A percentile compares a stretch with the other conserved stretches of the same genome.
These are phyloP conservation scores for Vanrija sp. DNA, from an alignment of 1,284 basidiomycete species.

Conservation along the genomic window DNA sequence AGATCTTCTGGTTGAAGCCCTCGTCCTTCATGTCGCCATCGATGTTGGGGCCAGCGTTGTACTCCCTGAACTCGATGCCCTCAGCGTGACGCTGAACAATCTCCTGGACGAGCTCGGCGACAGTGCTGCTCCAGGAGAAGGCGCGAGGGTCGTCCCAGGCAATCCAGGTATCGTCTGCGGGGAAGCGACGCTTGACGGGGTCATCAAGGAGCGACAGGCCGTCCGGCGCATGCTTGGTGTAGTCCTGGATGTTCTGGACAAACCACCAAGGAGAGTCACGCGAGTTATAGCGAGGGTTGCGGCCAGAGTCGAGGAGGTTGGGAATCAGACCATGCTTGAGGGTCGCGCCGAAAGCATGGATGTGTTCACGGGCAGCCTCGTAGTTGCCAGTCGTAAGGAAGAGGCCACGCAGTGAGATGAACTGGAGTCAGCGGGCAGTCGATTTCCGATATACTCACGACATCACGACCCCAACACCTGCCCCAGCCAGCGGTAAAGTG, in stretches of 20 bases:
- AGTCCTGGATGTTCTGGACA: conserved; percentile 96
- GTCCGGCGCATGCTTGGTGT: conserved; percentile 75
- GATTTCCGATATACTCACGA: conserved; percentile 43
- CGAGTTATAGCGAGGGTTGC: conserved; percentile 66
- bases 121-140: conserved; percentile 70
- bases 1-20: conserved; percentile 91
- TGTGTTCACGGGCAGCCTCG: conserved; percentile 76
- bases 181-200: conserved; percentile 83
- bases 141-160: conserved; percentile 82
- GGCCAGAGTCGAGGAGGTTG: conserved; percentile 81
- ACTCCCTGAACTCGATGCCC: conserved; percentile 91
- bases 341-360: conserved; percentile 81
- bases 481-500: conserved; percentile 90
- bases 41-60: conserved; percentile 91
- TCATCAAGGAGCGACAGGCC: conserved; percentile 78
- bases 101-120: conserved; percentile 94
- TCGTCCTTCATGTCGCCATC: conserved; percentile 89
- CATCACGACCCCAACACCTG: conserved; percentile 93
- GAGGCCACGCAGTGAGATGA: conserved; percentile 85
- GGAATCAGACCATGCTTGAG: conserved; percentile 80
- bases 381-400: conserved; percentile 91
- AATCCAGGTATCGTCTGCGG: conserved; percentile 88
- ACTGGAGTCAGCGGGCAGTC: conserved; percentile 40
- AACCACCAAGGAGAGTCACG: conserved; percentile 66
- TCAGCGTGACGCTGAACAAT: conserved; percentile 88